Evolutionary conservation across 1,284 basidiomycete species (phyloP).

Genomic region (Pyrrhoderma lamaoense): DNA sequence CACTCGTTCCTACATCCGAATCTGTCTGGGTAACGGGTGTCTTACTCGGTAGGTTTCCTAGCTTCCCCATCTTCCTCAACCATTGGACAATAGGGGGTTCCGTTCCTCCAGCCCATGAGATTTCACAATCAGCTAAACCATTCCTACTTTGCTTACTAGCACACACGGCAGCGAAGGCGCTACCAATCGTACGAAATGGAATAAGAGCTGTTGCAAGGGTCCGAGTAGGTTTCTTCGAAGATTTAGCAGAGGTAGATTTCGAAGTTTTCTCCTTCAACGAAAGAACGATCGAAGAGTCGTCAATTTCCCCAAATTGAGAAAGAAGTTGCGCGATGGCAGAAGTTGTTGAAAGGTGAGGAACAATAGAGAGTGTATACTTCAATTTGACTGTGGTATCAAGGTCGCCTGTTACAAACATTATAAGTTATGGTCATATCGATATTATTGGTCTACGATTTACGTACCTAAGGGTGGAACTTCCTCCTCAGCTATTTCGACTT

Average conservation of each 20-base stretch:
- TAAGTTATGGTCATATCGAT: no score
- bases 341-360: conserved; percentile 48
- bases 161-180: conserved; percentile 66
- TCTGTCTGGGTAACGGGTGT: not conserved
- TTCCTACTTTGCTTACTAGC: conserved; percentile 45
- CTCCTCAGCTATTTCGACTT: conserved; percentile 35
- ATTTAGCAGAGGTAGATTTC: conserved; percentile 32
- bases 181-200: conserved; percentile 64
- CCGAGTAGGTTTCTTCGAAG: no score
- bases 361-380: conserved; percentile 53
- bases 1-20: not conserved
- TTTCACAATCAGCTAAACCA: conserved; percentile 51
- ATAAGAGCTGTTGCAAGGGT: conserved; percentile 53
- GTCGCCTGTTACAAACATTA: conserved; percentile 36
- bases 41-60: conserved; percentile 29
- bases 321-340: conserved; percentile 46
- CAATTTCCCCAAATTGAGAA: conserved; percentile 51
- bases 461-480: conserved; percentile 37
- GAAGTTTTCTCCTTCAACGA: conserved; percentile 51
- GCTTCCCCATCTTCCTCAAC: conserved; percentile 63
- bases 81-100: conserved; percentile 72
- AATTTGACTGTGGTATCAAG: conserved; percentile 68
- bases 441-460: no score
- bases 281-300: conserved; percentile 57
- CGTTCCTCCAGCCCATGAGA: conserved; percentile 57